Conservation (phyloP, 2,329 filamentous ascomycete genomes). For the Pseudocercospora pini-densiflorae region DNA sequence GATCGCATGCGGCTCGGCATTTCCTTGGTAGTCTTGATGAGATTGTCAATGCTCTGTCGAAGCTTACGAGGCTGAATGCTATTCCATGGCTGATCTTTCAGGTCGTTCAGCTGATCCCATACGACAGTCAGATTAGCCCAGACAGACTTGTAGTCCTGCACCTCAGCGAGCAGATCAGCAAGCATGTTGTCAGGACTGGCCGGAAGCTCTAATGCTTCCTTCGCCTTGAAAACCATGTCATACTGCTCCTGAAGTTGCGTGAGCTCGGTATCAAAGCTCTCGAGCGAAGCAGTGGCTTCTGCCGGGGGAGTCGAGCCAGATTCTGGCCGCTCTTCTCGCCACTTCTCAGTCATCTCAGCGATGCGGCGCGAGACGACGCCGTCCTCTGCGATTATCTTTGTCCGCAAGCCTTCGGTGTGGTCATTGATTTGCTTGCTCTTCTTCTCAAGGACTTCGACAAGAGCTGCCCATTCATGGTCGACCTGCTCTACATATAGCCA, state of each 20-base stretch:
- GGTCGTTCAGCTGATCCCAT: slow-evolving; percentile 94
- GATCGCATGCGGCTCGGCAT: slow-evolving; percentile 99
- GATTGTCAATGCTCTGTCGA: slow-evolving; percentile 81
- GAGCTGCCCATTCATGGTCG: slow-evolving; percentile 90
- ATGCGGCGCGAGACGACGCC: slow-evolving; percentile 90
- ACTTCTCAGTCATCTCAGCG: slow-evolving; percentile 78
- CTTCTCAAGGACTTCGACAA: slow-evolving; percentile 88
- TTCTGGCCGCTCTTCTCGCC: slow-evolving; percentile 96
- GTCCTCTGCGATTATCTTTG: slow-evolving; percentile 94
- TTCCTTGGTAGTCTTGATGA: slow-evolving; percentile 98
- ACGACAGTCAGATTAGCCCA: slow-evolving; percentile 96
- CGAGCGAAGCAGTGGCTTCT: slow-evolving; percentile 80
- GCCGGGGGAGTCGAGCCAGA: slow-evolving; percentile 92
- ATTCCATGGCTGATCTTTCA: slow-evolving; percentile 90
- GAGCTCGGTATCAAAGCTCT: slow-evolving; percentile 81
- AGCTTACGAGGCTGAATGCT: slow-evolving; percentile 95
- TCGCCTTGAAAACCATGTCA: slow-evolving; percentile 93
- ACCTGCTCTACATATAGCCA: slow-evolving; percentile 98
- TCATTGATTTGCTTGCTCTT: slow-evolving; percentile 97
- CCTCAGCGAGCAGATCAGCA: slow-evolving; percentile 86
- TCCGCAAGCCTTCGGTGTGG: slow-evolving; percentile 90
- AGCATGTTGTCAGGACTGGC: slow-evolving; percentile 80
- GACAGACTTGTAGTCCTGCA: slow-evolving; percentile 98
- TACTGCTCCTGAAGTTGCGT: slow-evolving; percentile 84
- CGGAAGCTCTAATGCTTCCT: slow-evolving; percentile 92